Percentiles rank a stretch among this genome's conserved stretches.
Evolutionary conservation across 2,329 filamentous ascomycete species (phyloP).

Genomic region (Parafenestella ontariensis): DNA sequence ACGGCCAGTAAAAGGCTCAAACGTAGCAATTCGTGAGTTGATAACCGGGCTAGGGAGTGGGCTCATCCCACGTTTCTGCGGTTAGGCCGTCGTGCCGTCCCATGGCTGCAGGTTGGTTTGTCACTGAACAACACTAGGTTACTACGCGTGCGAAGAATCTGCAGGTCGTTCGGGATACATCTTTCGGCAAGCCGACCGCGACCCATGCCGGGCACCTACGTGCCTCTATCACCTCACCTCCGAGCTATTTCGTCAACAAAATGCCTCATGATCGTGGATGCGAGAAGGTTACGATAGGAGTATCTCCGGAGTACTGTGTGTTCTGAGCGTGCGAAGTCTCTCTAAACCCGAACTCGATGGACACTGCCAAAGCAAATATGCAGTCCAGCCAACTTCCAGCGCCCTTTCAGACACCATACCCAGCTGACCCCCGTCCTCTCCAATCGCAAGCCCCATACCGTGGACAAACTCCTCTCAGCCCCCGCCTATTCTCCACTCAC

Average conservation of each 20-base stretch:
- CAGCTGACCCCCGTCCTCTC: background rate
- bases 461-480: background rate
- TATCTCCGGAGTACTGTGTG: background rate
- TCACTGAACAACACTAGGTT: background rate
- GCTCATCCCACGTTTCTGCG: conserved; percentile 1
- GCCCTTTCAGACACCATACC: background rate
- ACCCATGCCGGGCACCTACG: too few relatives aligned
- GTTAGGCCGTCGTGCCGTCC: background rate
- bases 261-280: background rate
- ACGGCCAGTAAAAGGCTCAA: background rate
- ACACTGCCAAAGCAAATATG: background rate
- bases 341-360: background rate
- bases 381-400: background rate
- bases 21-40: conserved; percentile 1
- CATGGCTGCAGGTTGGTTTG: background rate
- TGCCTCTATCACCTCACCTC: too few relatives aligned
- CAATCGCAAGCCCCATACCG: background rate
- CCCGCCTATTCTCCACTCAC: background rate
- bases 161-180: background rate
- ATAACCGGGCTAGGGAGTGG: conserved; percentile 1
- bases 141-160: background rate
- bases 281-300: background rate
- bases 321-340: background rate
- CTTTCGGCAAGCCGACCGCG: too few relatives aligned
- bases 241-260: too few relatives aligned